Evolutionary conservation across 805 yeast species (phyloP).

Genomic region (Candida saitoana): DNA sequence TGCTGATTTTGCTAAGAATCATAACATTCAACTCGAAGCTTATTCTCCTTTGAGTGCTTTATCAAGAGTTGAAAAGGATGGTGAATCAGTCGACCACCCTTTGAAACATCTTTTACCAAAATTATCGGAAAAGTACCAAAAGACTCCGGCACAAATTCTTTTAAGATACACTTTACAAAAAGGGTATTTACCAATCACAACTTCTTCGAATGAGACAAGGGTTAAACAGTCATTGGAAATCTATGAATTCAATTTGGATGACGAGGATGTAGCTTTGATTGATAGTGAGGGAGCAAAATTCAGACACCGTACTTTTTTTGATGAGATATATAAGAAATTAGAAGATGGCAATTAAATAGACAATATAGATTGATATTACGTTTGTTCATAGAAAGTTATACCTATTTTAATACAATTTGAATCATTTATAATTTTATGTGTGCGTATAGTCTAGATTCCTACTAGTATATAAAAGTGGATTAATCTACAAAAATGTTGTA

Average conservation of each 20-base stretch:
- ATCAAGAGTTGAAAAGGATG: conserved; percentile 31
- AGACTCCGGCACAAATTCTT: conserved; percentile 59
- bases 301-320: conserved; percentile 23
- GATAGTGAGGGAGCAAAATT: conserved; percentile 25
- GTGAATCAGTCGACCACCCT: conserved; percentile 35
- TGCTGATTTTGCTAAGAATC: conserved; percentile 44
- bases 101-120: conserved; percentile 26
- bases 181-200: conserved; percentile 71
- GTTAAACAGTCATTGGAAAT: conserved; percentile 52
- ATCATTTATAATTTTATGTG: no score
- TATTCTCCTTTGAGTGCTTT: conserved; percentile 68
- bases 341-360: background rate
- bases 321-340: conserved; percentile 4
- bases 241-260: conserved; percentile 50
- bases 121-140: conserved; percentile 54
- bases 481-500: no score
- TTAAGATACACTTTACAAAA: conserved; percentile 66
- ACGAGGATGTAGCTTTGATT: conserved; percentile 41
- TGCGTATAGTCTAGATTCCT: no score
- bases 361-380: no score
- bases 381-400: no score
- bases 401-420: no score
- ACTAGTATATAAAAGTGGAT: no score
- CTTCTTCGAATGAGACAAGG: conserved; percentile 58
- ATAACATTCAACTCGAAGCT: conserved; percentile 56